Base-by-base conservation (phyloP, 305 asterid species). In the Fraxinus latifolia region DNA sequence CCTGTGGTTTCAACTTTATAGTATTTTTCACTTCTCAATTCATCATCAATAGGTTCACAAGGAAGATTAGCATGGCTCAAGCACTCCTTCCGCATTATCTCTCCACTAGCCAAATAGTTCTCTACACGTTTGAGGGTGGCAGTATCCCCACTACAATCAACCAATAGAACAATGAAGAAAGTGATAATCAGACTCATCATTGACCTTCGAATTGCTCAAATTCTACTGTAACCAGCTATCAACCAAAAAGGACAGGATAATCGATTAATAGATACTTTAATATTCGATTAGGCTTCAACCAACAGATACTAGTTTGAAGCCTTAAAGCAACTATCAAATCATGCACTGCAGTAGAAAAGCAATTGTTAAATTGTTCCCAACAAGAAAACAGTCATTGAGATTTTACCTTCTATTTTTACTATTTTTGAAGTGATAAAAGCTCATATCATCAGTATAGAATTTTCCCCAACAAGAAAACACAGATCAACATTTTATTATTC, bases 61-160 rank as follows among this genome's bases (percentile, higher is more conserved):
- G 97, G 93, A 86, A 86, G 77, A 79, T 89, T 88, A 53, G 89
- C 89, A 85, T 95, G 95, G 70, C 80, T 83, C 83, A 92, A 85
- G 76, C 92, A 90, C 85, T 92, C 97, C 77, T 83, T 84, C 77
- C 98, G 87, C 98, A 95, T 95, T 25, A 75, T 86, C 76, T 87
- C 86, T 81, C 92, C 99, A 83, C 97, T 87, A 15, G 87, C 81
- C 87, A 92, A 80, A 89, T 87, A 95, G 23, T 81, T 91, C 2
- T 84, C 29, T 14, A 92, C 90, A n/a, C 88, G 92, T 37, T 82
- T 71, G 67, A 89, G 85, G 3, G 91, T 88, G 11, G 87, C 73
- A 7, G 14, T 2, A 78, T 95, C 99, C n/a, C 87, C 93, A 4
- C 97, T 95, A 77, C 29, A 78, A 82, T 23, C 82, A 82, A 33